Base-by-base conservation (phyloP, 2,329 filamentous ascomycete species). In the Leptographium procerum region DNA sequence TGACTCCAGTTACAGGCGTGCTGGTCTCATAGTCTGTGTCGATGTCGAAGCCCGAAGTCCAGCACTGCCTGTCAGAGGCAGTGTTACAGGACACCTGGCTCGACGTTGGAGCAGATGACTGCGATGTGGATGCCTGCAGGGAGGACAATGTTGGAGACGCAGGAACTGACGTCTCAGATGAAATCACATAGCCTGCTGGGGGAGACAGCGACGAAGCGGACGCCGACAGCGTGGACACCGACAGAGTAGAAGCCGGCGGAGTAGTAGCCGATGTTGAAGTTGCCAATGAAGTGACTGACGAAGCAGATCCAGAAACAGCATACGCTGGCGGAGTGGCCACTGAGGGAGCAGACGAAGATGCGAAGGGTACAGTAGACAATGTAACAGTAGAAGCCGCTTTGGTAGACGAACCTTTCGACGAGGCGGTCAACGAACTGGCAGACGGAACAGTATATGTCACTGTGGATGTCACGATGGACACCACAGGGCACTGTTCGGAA, bases 11-110 rank as follows among this genome's bases (percentile, higher is more conserved):
- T 2, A 24, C 31, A 1, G 64, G 64, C 6, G 51, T 62, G 8
- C 26, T 43, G 29, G n/a, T 26, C 36, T 65, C 61, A 29, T 65
- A 66, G 61, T 66, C 64, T 0, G 64, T 66, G 33, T 58, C 57
- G 54, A 66, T 65, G 40, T 61, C 47, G 45, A 64, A 65, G 33
- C 63, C 63, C 8, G 52, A 22, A 1, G 61, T 55, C 64, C 64
- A 66, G 40, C 64, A 66, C 33, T 59, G 56, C 4, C 64, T 57
- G 57, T 62, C 58, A 34, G 55, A 47, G 1, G 59, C 52, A 1
- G 59, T 61, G 58, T 66, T 64, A 59, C 64, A 65, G 31, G 53
- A 19, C 28, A 29, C n/a, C 33, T 29, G 33, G 24, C 24, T 48
- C 3, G 56, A 36, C 7, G 56, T 34, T 11, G 50, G 9, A n/a